Evolutionary conservation across 495 filamentous ascomycete species (phyloP).

Genomic region (Mycothermus thermophilus): DNA sequence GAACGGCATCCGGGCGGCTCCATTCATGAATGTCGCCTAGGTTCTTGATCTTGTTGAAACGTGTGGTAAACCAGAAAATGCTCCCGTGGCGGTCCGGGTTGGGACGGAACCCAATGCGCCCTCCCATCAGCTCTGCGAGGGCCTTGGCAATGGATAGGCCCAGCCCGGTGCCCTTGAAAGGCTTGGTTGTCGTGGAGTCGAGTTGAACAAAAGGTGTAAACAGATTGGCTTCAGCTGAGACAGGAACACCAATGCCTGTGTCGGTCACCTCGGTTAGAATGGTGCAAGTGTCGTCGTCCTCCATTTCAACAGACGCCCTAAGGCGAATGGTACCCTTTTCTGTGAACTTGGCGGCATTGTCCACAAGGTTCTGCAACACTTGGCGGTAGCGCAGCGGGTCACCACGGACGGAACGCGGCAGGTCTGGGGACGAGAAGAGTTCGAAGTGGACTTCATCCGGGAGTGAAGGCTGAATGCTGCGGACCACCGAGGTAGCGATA

Average conservation of each 20-base stretch:
- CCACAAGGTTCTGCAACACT: conserved; percentile 34
- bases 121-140: conserved; percentile 57
- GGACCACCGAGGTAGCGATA: conserved; percentile 40
- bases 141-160: conserved; percentile 68
- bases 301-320: conserved; percentile 16
- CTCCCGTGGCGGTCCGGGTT: conserved; percentile 41
- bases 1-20: conserved; percentile 7
- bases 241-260: conserved; percentile 62
- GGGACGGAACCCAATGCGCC: conserved; percentile 43
- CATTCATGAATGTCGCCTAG: conserved; percentile 17
- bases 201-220: conserved; percentile 78
- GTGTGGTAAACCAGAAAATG: conserved; percentile 46
- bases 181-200: conserved; percentile 59
- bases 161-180: conserved; percentile 66
- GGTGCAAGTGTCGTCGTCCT: conserved; percentile 28
- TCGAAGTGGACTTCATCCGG: conserved; percentile 23
- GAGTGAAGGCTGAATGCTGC: conserved; percentile 28
- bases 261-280: conserved; percentile 54
- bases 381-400: conserved; percentile 37
- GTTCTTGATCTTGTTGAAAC: conserved; percentile 32
- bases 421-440: conserved; percentile 23
- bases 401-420: conserved; percentile 29
- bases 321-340: conserved; percentile 30
- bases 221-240: conserved; percentile 44
- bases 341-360: conserved; percentile 38